Conservation (phyloP, 805 yeast species). For the Pichia cabralensis region DNA sequence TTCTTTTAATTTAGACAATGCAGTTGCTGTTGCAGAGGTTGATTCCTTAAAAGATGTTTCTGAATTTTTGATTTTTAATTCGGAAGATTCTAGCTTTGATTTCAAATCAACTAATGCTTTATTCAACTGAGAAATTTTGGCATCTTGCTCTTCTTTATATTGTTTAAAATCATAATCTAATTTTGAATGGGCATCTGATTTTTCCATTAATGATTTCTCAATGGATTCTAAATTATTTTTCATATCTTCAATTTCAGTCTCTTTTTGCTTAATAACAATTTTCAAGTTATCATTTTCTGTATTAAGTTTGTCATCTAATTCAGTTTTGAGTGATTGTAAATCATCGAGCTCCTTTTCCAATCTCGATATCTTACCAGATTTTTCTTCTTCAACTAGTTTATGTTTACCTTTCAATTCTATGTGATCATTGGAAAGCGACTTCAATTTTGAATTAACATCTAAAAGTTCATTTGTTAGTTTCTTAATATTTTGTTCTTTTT, state of each 20-base stretch:
- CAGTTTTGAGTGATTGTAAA: not conserved
- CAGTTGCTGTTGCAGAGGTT: no score
- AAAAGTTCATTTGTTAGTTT: conserved; percentile 13
- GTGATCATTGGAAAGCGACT: conserved; percentile 43
- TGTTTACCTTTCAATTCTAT: no score
- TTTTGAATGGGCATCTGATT: not conserved
- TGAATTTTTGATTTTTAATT: no score
- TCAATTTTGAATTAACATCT: conserved; percentile 54
- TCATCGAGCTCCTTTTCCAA: not conserved
- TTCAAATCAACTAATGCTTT: not conserved
- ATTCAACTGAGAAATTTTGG: not conserved
- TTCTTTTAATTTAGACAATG: no score
- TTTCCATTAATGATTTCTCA: not conserved
- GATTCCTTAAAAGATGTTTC: no score
- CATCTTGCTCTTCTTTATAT: not conserved
- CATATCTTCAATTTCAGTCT: not conserved
- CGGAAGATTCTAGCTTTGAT: no score
- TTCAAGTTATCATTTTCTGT: not conserved
- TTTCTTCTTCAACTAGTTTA: no score
- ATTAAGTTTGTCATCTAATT: not conserved
- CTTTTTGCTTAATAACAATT: not conserved
- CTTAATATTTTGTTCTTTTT: conserved; percentile 16
- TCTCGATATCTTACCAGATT: not conserved
- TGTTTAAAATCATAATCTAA: not conserved
- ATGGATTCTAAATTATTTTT: not conserved